phyloP scores from a whole-genome alignment of 169 alveolate genomes.

The Cryptosporidium xiaoi region DNA sequence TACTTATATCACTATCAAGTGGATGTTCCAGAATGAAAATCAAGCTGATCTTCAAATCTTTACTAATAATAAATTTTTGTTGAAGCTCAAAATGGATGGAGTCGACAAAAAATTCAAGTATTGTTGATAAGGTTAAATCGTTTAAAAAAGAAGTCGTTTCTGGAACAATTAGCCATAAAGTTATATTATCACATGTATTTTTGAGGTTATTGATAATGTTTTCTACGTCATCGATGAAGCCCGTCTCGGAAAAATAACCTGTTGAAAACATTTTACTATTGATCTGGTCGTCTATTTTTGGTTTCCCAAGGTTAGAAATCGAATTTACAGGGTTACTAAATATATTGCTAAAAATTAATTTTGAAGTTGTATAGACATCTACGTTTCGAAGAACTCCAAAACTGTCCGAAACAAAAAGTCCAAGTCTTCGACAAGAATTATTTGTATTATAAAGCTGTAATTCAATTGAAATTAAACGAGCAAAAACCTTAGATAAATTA shows the following conservation, averaged over 20 bases:
- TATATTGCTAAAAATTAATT: conserved; percentile 14
- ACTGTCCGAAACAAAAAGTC: conserved; percentile 30
- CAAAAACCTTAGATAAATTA: conserved; percentile 37
- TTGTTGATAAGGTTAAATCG: not conserved
- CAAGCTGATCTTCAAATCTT: conserved; percentile 16
- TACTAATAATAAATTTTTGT: conserved; percentile 7
- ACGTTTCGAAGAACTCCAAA: conserved; percentile 20
- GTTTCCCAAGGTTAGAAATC: not conserved
- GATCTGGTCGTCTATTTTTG: not conserved
- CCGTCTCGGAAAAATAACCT: not conserved
- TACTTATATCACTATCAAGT: not conserved
- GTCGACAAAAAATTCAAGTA: conserved; percentile 7
- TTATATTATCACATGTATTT: conserved; percentile 8
- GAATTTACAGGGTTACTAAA: not conserved
- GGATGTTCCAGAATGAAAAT: conserved; percentile 25
- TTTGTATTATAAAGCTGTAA: not conserved
- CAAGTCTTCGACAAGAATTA: not conserved
- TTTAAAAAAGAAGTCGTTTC: not conserved
- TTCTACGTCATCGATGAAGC: not conserved
- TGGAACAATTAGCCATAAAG: conserved; percentile 37
- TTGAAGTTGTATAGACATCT: conserved; percentile 13
- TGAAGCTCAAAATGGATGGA: conserved; percentile 10
- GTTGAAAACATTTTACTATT: not conserved
- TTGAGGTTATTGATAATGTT: conserved; percentile 21
- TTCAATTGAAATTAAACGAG: conserved; percentile 47